Conservation (phyloP, 2,329 filamentous ascomycete species). For the Didymella exigua region DNA sequence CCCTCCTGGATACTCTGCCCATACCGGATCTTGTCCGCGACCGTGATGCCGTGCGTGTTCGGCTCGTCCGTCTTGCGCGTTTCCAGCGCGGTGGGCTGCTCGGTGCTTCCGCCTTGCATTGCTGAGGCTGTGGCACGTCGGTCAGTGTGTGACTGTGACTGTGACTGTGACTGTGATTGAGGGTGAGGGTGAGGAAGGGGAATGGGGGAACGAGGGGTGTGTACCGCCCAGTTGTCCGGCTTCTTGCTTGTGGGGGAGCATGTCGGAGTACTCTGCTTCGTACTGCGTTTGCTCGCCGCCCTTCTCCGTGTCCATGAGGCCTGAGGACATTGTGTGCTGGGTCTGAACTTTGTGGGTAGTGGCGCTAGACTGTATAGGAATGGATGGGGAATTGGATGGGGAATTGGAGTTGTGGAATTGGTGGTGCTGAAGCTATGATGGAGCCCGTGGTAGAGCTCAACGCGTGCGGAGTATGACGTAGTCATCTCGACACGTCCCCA, state of each 20-base stretch:
- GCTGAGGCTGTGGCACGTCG: constrained; percentile 16
- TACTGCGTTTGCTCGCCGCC: constrained; percentile 69
- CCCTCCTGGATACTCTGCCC: constrained; percentile 63
- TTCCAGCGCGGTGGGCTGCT: constrained; percentile 32
- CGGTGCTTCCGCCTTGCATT: constrained; percentile 20
- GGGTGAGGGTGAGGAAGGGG: background rate
- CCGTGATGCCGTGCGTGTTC: constrained; percentile 48
- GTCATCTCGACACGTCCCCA: constrained; percentile 19
- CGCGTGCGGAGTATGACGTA: constrained; percentile 22
- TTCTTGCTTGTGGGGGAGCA: constrained; percentile 58
- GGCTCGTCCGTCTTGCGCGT: constrained; percentile 38
- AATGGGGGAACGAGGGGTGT: background rate
- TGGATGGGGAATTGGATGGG: background rate
- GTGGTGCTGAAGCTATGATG: constrained; percentile 17
- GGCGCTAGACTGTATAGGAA: background rate
- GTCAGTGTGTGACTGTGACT: constrained; percentile 1
- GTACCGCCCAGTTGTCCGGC: constrained; percentile 63
- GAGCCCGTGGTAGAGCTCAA: constrained; percentile 11
- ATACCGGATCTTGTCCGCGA: constrained; percentile 60
- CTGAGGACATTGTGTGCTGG: constrained; percentile 54
- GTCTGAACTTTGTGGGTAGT: background rate
- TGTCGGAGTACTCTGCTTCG: constrained; percentile 61
- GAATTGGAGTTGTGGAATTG: background rate
- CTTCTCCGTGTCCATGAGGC: constrained; percentile 63
- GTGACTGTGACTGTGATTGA: no score